phyloP scores from a whole-genome alignment of 2,329 filamentous ascomycete genomes.

The Pyricularia sp. region DNA sequence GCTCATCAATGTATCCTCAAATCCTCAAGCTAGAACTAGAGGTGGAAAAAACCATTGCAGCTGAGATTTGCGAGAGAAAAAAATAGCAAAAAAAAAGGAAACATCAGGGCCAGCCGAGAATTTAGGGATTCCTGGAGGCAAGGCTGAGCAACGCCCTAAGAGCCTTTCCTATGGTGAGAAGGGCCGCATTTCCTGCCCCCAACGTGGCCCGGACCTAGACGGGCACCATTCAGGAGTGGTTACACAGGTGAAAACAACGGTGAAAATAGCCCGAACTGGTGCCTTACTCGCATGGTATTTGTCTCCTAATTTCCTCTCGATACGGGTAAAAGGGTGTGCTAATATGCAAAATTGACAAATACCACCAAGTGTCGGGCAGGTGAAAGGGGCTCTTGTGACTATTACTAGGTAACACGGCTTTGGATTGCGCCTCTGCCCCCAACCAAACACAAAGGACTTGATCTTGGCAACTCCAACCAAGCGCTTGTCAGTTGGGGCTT shows the following conservation, averaged over 20 bases:
- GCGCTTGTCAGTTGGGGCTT: not conserved
- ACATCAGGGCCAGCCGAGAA: too few relatives aligned
- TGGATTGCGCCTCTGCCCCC: not conserved
- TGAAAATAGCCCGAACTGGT: not conserved
- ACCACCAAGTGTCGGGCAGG: not conserved
- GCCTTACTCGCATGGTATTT: not conserved
- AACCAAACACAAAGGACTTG: not conserved
- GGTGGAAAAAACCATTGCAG: too few relatives aligned
- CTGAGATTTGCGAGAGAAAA: too few relatives aligned
- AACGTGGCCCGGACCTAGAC: not conserved
- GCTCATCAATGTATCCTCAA: too few relatives aligned
- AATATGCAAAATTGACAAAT: not conserved
- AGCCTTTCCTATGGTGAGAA: not conserved
- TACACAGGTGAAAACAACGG: not conserved
- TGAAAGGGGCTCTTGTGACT: not conserved
- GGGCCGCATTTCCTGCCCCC: too few relatives aligned
- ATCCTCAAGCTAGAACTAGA: too few relatives aligned
- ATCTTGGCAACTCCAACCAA: not conserved
- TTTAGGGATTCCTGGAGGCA: not conserved
- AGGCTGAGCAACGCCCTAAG: not conserved
- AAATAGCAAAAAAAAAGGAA: not conserved
- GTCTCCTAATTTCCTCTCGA: not conserved
- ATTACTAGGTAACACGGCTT: not conserved
- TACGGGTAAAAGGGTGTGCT: not conserved
- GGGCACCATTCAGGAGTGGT: not conserved